phyloP scores from a whole-genome alignment of 2,329 filamentous ascomycete species.

The Sporothrix pallida region DNA sequence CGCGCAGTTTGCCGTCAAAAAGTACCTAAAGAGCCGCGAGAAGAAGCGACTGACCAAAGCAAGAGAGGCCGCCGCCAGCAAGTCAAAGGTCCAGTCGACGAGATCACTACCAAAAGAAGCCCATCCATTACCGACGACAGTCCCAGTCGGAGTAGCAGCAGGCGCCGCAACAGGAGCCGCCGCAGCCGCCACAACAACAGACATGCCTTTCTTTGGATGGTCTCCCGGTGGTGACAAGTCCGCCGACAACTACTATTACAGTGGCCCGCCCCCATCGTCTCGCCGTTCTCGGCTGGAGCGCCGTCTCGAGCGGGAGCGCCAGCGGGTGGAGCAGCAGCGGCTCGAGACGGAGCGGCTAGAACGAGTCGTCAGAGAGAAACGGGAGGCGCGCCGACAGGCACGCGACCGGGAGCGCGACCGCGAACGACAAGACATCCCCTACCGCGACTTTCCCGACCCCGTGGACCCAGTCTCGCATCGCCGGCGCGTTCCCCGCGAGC shows the following conservation, averaged over 20 bases:
- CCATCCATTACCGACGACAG: no score
- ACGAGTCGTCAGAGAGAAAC: not conserved
- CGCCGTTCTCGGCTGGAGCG: no score
- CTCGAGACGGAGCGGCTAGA: slow-evolving; percentile 1
- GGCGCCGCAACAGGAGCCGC: no score
- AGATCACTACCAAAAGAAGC: not conserved
- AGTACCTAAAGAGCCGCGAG: slow-evolving; percentile 27
- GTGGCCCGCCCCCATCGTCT: no score
- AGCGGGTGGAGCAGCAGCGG: not conserved
- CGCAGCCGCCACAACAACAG: no score
- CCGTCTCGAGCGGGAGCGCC: no score
- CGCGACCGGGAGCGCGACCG: not conserved
- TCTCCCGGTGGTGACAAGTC: no score
- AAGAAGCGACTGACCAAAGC: not conserved
- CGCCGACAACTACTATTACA: no score
- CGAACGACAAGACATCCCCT: not conserved
- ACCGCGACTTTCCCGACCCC: not conserved
- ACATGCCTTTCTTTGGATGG: no score
- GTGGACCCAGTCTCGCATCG: not conserved
- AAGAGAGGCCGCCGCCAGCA: not conserved
- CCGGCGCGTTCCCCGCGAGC: not conserved
- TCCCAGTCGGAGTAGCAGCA: no score
- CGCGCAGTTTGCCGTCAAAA: slow-evolving; percentile 29
- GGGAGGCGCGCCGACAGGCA: not conserved
- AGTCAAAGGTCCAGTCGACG: not conserved